These are phyloP conservation scores for Macrocybe sp. DNA, from an alignment of 1,284 basidiomycete genomes.

Conservation along the genomic window DNA sequence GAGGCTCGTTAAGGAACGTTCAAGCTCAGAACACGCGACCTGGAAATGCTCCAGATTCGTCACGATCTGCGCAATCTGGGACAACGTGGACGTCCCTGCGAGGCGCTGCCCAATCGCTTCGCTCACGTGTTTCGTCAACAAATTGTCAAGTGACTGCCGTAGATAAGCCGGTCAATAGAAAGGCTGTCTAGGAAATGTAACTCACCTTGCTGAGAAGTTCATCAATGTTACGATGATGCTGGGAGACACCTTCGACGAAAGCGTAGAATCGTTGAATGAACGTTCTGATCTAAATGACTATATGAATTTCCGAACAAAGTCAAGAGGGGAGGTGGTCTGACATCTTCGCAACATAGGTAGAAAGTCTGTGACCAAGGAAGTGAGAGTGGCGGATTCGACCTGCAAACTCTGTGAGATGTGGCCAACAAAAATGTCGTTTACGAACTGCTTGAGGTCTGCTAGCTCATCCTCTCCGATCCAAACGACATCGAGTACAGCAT, in stretches of 20 bases:
- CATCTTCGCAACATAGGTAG: conserved; percentile 92
- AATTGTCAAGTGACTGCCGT: conserved; percentile 77
- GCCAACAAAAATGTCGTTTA: conserved; percentile 4
- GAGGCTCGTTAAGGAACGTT: conserved; percentile 79
- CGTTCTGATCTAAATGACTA: conserved; percentile 62
- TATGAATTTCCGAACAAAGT: neutral
- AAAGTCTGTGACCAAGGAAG: conserved; percentile 97
- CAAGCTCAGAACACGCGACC: conserved; percentile 81
- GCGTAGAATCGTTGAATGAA: conserved; percentile 97
- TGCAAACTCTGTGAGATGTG: conserved; percentile 23
- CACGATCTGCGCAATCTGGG: conserved; percentile 92
- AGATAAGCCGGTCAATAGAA: neutral
- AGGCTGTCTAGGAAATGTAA: neutral
- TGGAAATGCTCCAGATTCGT: conserved; percentile 94
- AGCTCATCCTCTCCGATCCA: conserved; percentile 78
- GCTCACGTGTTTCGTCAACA: conserved; percentile 81
- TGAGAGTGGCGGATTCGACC: conserved; percentile 66
- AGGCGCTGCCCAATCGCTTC: conserved; percentile 73
- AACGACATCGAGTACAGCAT: conserved; percentile 76
- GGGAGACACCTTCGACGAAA: conserved; percentile 91
- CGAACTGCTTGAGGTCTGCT: conserved; percentile 59
- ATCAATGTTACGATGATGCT: conserved; percentile 90
- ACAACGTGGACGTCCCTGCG: conserved; percentile 74
- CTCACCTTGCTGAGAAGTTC: conserved; percentile 85
- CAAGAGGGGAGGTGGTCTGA: conserved; percentile 25